Base-by-base conservation (phyloP, 306 rosid species). In the Citrullus amarus region DNA sequence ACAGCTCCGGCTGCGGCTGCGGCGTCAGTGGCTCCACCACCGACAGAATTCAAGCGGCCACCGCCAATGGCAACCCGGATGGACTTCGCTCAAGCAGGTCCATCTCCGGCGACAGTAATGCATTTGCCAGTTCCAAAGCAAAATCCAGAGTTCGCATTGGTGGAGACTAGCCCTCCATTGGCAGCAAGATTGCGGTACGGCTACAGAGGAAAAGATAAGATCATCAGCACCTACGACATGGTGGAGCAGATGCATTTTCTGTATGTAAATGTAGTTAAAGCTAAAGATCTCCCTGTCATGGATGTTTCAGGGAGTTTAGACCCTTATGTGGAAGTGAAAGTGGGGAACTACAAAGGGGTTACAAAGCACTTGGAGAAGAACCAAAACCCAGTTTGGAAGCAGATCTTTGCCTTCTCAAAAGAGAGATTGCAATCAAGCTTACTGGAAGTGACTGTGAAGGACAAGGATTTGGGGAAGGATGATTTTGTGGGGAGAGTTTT, bases 201-300 rank as follows among this genome's bases (percentile, higher is more conserved):
- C 9, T 74, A 74, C 34, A 83, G 88, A 83, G 88, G 85, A 41
- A 80, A 93, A 28, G 84, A 88, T 78, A 92, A 95, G 84, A 90
- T 89, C n/a, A 81, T 92, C n/a, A 88, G 88, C 59, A 95, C 99
- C 1, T 95, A 92, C 57, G 99, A 95, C 71, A 80, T 95, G 25
- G 99, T 95, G 75, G 99, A 95, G 82, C 93, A 79, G 82, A 95
- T 95, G 99, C 89, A 92, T 54, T 95, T 66, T 86, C 78, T 95
- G 86, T 95, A 92, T 81, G 98, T 92, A 17, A 92, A 84, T 80
- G 99, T 95, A 59, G 98, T 89, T 25, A 95, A 92, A 75, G 99
- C 98, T 8, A 86, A 88, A 78, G 97, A 91, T 72, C 98, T 95
- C 48, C 99, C 98, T 0, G 88, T 82, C 9, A 95, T 95, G 99